Evolutionary conservation across 176 grass and related monocot genomes (phyloP).

Genomic region (Tillandsia leiboldiana): DNA sequence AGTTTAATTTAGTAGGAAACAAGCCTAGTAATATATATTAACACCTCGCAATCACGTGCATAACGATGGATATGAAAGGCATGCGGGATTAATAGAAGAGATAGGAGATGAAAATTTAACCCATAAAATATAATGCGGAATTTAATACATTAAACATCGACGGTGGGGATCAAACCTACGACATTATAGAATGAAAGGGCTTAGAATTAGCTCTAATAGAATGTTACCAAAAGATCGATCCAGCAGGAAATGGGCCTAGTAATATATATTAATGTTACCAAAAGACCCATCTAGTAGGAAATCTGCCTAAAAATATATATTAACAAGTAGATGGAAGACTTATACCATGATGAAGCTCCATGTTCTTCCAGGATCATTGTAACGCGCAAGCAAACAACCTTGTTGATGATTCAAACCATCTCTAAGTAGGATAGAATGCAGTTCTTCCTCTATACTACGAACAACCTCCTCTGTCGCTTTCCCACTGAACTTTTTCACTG

Average conservation of each 20-base stretch:
- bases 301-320: background rate
- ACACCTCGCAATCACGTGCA: too few species aligned
- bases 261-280: background rate
- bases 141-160: too few species aligned
- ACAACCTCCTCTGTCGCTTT: slow-evolving; percentile 63
- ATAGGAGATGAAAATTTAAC: too few species aligned
- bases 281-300: background rate
- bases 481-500: slow-evolving; percentile 72
- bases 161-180: too few species aligned
- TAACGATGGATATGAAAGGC: too few species aligned
- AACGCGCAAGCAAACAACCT: slow-evolving; percentile 80
- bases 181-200: too few species aligned
- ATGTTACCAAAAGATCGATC: background rate
- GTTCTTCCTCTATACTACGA: slow-evolving; percentile 39
- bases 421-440: slow-evolving; percentile 44
- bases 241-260: background rate
- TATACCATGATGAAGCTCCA: slow-evolving; percentile 77
- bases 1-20: too few species aligned
- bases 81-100: too few species aligned
- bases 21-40: too few species aligned
- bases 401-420: slow-evolving; percentile 58
- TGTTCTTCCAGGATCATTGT: slow-evolving; percentile 81
- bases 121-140: too few species aligned
- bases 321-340: background rate
- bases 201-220: too few species aligned